Base-by-base conservation (phyloP, 352 stramenopile species). In the Pythium monospermum region DNA sequence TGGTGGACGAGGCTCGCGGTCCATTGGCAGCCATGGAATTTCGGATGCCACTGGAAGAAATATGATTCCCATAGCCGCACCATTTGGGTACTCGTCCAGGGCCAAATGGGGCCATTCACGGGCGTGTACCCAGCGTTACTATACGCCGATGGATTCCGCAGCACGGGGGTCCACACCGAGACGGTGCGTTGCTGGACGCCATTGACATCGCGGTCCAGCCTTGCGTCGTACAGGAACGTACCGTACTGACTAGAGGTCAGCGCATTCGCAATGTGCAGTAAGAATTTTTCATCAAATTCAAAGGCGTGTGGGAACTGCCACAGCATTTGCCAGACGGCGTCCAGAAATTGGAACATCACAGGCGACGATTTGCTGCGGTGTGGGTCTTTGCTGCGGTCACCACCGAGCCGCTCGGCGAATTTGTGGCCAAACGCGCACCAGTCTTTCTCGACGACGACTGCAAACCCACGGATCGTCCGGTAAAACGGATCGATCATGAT, bases 401-500 rank as follows among this genome's bases (percentile, higher is more conserved):
- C 74, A 22, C 76, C 77, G 15, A 79, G 64, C 13, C 81, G 71
- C 54, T 92, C 83, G 1, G 66, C 54, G 61, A 88, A 91, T 54
- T 94, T 92, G 64, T 94, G 83, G 0, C 85, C 85, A 68, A 94
- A 95, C 15, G 77, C 67, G 25, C 75, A 84, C 81, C 83, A 95
- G 45, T 95, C 83, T 38, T 95, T 95, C 48, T 95, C 85, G 4
- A 94, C 72, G 4, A 95, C 51, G 18, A 83, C 73, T 2, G 75
- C 69, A 53, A 94, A 91, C 0, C 85, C 85, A n/a, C 66, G 59
- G 38, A 95, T 87, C 2, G 85, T 94, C n/a, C 85, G 80, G 46
- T 76, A 95, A 54, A 78, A 92, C 3, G 85, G 85, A 57, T 95
- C 85, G 19, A 95, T 87, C 73, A 95, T 91, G 26, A 95, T 64